Base-by-base conservation (phyloP, 2,329 filamentous ascomycete species). In the Ophiostoma novo-ulmi region DNA sequence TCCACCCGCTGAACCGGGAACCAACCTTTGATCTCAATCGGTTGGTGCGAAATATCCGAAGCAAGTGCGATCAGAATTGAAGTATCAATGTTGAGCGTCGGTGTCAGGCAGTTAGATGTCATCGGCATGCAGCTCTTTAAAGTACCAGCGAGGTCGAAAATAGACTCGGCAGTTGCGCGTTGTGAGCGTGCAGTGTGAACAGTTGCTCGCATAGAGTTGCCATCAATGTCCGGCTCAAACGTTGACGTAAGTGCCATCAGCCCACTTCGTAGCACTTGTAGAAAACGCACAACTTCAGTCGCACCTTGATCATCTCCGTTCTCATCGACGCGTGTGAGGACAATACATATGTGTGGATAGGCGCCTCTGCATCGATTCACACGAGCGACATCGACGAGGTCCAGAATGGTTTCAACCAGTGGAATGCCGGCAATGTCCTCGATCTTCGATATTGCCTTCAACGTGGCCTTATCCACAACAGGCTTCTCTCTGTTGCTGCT, bases 31-130 rank as follows among this genome's bases (percentile, higher is more conserved):
- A 77, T 74, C 0, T 74, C 68, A 5, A 83, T 78, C 7, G 74
- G 71, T 5, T 76, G 75, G 76, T 93, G 89, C 1, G 89, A 90
- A 36, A 93, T 87, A 75, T 94, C 91, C 0, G 90, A 92, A 1
- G 90, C 85, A 2, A 93, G 81, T 5, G 90, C 90, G 5, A 94
- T 84, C 6, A 94, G 83, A 66, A 92, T 86, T 1, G 90, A 92
- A 70, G 87, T 89, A 77, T 90, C 88, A 70, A 90, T 83, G 75
- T 90, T 88, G 38, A 89, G 76, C 0, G 79, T 81, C 0, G 74
- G 63, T 1, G 76, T 77, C 20, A 79, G 68, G 1, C 71, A 69
- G 36, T 73, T 70, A 41, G 76, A 74, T 10, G 76, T 71, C 3
- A 74, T 73, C 1, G 73, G 75, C 20, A 77, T 73, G 1, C 76